Evolutionary conservation across 1,284 basidiomycete species (phyloP).

Genomic region (Coniferiporia weirii): DNA sequence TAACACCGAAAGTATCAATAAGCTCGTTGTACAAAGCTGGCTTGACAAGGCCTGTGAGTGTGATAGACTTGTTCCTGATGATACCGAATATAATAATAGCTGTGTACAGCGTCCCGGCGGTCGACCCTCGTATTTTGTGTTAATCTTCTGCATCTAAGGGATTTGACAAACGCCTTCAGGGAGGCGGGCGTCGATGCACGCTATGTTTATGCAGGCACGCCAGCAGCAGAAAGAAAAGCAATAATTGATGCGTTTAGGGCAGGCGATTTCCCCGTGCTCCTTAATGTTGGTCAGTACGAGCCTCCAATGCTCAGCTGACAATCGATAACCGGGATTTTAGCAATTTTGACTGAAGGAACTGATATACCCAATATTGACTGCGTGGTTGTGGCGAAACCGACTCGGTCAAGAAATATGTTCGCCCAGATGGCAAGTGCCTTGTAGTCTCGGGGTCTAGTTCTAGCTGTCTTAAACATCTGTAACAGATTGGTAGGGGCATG

Average conservation of each 20-base stretch:
- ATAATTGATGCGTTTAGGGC: conserved; percentile 67
- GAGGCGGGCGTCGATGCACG: conserved; percentile 82
- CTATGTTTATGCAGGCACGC: conserved; percentile 72
- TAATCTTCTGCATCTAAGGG: conserved; percentile 78
- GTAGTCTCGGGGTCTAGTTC: not conserved
- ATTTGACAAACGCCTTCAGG: conserved; percentile 72
- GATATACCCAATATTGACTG: conserved; percentile 94
- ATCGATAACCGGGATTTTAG: conserved; percentile 34
- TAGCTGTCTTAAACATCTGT: not conserved
- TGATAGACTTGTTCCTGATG: conserved; percentile 5
- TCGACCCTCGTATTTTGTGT: conserved; percentile 93
- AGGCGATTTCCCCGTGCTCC: conserved; percentile 78
- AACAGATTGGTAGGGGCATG: conserved; percentile 88
- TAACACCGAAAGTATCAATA: conserved; percentile 73
- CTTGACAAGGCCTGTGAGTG: conserved; percentile 69
- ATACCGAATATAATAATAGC: not conserved
- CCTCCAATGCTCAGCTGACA: not conserved
- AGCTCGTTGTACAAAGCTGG: conserved; percentile 76
- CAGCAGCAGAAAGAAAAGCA: conserved; percentile 56
- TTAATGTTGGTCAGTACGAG: conserved; percentile 76
- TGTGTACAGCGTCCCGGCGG: conserved; percentile 49
- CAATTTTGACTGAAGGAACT: conserved; percentile 87
- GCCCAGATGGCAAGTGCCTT: conserved; percentile 78
- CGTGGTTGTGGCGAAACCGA: conserved; percentile 81
- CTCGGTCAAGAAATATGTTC: conserved; percentile 84